phyloP scores from a whole-genome alignment of 345 rosid genomes.

The Eucalyptus virginea region DNA sequence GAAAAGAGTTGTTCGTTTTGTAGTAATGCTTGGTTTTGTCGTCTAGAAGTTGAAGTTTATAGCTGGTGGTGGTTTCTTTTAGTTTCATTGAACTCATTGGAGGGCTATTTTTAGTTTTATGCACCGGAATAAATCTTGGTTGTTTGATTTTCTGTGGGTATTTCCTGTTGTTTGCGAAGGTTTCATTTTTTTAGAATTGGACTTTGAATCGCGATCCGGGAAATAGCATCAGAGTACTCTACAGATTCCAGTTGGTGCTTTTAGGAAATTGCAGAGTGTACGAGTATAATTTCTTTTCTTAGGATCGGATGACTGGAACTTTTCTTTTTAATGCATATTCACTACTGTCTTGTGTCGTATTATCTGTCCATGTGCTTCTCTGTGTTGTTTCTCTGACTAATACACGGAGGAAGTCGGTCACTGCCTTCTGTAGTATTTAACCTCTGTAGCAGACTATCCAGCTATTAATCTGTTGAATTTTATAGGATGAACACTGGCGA shows the following conservation, averaged over 20 bases:
- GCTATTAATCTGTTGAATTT: not conserved
- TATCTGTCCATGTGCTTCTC: not conserved
- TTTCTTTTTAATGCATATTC: not conserved
- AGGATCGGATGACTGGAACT: not conserved
- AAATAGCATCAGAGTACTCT: not conserved
- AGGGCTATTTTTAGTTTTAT: not conserved
- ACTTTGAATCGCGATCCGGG: not conserved
- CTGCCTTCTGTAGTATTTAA: not conserved
- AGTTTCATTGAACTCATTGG: not conserved
- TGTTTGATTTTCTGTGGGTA: not conserved
- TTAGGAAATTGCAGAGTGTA: not conserved
- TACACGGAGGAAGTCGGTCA: not conserved
- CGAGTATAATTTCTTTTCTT: not conserved
- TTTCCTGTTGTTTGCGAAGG: not conserved
- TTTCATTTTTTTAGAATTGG: not conserved
- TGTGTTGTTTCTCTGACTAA: not conserved
- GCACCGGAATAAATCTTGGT: not conserved
- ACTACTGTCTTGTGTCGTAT: not conserved
- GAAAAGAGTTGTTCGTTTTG: not conserved
- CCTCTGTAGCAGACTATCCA: not conserved
- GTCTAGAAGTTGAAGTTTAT: not conserved
- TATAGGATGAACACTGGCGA: not conserved
- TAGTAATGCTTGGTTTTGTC: not conserved
- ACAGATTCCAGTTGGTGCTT: not conserved
- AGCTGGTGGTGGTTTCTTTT: not conserved